A percentile compares a stretch with the other conserved stretches of the same genome.
Evolutionary conservation across 2,329 filamentous ascomycete genomes (phyloP).

Genomic region (Chrysoporthe austroafricana): DNA sequence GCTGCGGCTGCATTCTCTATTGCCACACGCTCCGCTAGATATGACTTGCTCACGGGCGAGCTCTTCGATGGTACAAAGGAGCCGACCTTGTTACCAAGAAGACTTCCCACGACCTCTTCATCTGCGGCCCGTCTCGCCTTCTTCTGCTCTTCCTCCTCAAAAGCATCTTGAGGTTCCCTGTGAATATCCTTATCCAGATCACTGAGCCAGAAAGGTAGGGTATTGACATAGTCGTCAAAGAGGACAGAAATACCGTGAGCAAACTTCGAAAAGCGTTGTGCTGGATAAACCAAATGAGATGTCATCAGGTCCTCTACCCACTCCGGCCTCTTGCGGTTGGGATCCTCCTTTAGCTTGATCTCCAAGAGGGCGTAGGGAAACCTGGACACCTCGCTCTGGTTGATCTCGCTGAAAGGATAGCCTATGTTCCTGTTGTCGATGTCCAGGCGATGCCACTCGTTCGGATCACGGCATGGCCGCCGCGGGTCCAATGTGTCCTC

Average conservation of each 20-base stretch:
- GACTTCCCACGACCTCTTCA: constrained; percentile 85
- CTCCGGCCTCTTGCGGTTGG: constrained; percentile 68
- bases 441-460: constrained; percentile 88
- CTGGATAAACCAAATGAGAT: constrained; percentile 88
- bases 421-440: constrained; percentile 83
- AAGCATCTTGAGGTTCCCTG: constrained; percentile 86
- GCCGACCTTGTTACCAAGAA: constrained; percentile 66
- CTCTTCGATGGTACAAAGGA: constrained; percentile 64
- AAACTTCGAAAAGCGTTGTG: constrained; percentile 94
- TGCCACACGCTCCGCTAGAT: constrained; percentile 58
- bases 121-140: constrained; percentile 82
- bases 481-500: constrained; percentile 77
- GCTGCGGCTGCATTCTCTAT: constrained; percentile 30
- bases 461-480: constrained; percentile 85
- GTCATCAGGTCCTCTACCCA: constrained; percentile 93
- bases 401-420: constrained; percentile 85
- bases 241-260: constrained; percentile 89
- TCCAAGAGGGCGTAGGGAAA: constrained; percentile 93
- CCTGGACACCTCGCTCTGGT: constrained; percentile 86
- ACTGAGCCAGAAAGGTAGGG: constrained; percentile 92
- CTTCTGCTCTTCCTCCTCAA: constrained; percentile 87
- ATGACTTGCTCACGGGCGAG: constrained; percentile 71
- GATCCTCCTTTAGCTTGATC: constrained; percentile 80
- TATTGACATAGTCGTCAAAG: constrained; percentile 96
- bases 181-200: constrained; percentile 93